Evolutionary conservation across 2,329 filamentous ascomycete species (phyloP).

Genomic region (Trematosphaeria pertusa): DNA sequence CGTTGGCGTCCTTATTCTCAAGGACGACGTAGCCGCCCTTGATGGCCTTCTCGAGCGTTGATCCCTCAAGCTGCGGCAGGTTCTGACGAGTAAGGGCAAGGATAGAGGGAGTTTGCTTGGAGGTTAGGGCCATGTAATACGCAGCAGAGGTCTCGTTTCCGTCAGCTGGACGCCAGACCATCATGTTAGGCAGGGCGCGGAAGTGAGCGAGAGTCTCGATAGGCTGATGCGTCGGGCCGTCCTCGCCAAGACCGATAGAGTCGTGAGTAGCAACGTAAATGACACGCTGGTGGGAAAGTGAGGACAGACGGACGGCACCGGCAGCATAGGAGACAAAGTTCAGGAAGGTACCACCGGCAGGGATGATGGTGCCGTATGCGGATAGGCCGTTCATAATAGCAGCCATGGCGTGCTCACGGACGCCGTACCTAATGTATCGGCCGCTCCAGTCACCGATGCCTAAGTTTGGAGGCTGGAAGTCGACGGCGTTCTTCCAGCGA

Average conservation of each 20-base stretch:
- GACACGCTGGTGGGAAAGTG: slow-evolving; percentile 86
- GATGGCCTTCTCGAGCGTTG: slow-evolving; percentile 83
- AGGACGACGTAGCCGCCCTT: slow-evolving; percentile 95
- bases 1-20: slow-evolving; percentile 80
- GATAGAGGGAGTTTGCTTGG: slow-evolving; percentile 89
- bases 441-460: slow-evolving; percentile 89
- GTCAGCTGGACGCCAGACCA: slow-evolving; percentile 99
- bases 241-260: slow-evolving; percentile 98
- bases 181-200: slow-evolving; percentile 97
- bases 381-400: slow-evolving; percentile 94
- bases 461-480: slow-evolving; percentile 91
- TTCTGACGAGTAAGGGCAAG: slow-evolving; percentile 97
- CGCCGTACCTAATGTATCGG: slow-evolving; percentile 91
- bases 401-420: slow-evolving; percentile 91
- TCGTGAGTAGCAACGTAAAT: slow-evolving; percentile 99
- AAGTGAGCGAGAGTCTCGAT: slow-evolving; percentile 98
- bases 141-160: slow-evolving; percentile 98
- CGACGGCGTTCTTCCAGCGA: slow-evolving; percentile 93
- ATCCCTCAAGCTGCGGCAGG: slow-evolving; percentile 95
- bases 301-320: slow-evolving; percentile 91
- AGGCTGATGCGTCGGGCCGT: slow-evolving; percentile 98
- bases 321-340: slow-evolving; percentile 99
- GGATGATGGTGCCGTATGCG: slow-evolving; percentile 93
- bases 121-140: slow-evolving; percentile 93
- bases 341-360: slow-evolving; percentile 94